Base-by-base conservation (phyloP, 2,329 filamentous ascomycete species). In the Periconia digitata region DNA sequence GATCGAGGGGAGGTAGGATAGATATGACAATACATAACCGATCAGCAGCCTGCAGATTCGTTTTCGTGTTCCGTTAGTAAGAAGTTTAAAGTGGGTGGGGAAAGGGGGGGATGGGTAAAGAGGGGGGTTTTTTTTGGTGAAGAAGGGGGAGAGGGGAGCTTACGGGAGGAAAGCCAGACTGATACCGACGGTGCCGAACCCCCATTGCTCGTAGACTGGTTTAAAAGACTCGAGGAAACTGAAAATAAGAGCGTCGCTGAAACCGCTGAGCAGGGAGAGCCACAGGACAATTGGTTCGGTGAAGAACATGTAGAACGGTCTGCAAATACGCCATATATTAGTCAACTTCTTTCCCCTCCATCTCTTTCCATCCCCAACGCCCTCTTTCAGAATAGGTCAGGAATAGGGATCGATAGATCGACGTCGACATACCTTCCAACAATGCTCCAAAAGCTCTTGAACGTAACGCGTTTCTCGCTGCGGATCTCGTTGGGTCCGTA, bases 191-290 rank as follows among this genome's bases (percentile, higher is more conserved):
- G 78, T 76, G 23, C 72, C 72, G 53, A 89, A 89, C 17, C 70
- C 65, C 84, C 85, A 90, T 63, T 89, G 84, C 15, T 74, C 70
- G 60, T 87, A 87, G 1, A 90, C 85, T 1, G 86, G 75, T 1
- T 73, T 70, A 58, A 89, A 89, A 0, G 83, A 86, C 64, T 89
- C 84, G 43, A 90, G 82, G 64, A 87, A 87, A 71, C 86, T 88
- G 74, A 90, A 90, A 70, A 90, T 89, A 3, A 90, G 79, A 2
- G 85, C 85, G 50, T 90, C 87, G 8, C 81, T 84, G 74, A 90
- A 90, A 24, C 86, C 86, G 3, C 81, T 85, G 5, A 90, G 81
- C 0, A 90, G 77, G 1, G 86, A 89, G 5, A 90, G 75, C 32
- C 80, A 82, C 15, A 87, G 74, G 10, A 90, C 87, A 50, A 90